Conservation (phyloP, 345 rosid genomes). For the Psidium guajava region DNA sequence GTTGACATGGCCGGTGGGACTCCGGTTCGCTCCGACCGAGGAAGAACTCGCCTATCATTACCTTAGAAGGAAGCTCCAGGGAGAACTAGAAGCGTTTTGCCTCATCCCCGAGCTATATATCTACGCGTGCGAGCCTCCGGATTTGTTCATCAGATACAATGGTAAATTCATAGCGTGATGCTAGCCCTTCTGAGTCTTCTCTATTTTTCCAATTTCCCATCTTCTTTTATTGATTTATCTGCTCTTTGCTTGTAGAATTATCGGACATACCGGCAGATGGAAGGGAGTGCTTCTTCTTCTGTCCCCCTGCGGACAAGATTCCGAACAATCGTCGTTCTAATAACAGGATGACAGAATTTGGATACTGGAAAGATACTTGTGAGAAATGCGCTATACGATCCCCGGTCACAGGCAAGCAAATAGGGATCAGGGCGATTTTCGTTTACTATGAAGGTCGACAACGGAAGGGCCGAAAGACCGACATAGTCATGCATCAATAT, state of each 20-base stretch:
- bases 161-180: background rate
- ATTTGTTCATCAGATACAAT: background rate
- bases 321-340: background rate
- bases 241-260: background rate
- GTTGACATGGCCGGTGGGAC: background rate
- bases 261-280: background rate
- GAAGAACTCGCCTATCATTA: background rate
- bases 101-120: background rate
- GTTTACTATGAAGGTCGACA: background rate
- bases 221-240: background rate
- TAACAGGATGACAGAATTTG: background rate
- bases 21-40: background rate
- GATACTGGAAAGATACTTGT: background rate
- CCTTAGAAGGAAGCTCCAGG: background rate
- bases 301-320: background rate
- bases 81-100: background rate
- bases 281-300: background rate
- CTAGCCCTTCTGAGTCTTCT: background rate
- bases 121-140: background rate
- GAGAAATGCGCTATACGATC: background rate
- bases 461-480: background rate
- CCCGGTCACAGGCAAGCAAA: background rate
- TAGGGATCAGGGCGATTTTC: background rate
- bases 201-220: background rate
- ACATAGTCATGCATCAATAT: background rate